phyloP scores from a whole-genome alignment of 257 asterid species.

The Galeopsis tetrahit region DNA sequence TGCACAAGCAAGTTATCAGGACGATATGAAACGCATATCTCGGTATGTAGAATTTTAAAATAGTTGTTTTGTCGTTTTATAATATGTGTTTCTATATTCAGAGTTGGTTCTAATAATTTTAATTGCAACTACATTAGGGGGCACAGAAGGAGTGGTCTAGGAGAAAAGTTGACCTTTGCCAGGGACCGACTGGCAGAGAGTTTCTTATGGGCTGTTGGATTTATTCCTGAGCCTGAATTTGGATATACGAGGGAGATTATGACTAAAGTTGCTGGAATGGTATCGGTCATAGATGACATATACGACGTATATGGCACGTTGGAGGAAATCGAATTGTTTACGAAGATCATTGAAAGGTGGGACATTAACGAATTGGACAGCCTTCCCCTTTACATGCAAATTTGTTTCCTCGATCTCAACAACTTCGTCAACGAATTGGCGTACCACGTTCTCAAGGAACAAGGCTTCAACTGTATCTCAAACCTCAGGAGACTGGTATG shows the following conservation, averaged over 20 bases:
- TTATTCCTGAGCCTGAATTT: no score
- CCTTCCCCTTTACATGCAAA: neutral
- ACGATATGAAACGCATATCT: no score
- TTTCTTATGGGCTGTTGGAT: no score
- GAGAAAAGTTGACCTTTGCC: no score
- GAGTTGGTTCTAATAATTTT: no score
- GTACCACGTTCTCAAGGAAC: neutral
- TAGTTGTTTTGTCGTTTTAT: no score
- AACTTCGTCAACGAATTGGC: neutral
- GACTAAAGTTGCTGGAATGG: slow-evolving; percentile 32
- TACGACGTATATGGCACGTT: slow-evolving; percentile 41
- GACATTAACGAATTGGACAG: neutral
- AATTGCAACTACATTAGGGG: no score
- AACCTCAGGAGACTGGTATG: neutral
- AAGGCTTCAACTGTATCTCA: neutral
- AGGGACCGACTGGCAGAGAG: no score
- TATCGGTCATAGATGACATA: slow-evolving; percentile 46
- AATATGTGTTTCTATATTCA: no score
- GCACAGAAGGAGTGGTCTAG: no score
- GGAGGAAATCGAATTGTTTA: slow-evolving; percentile 49
- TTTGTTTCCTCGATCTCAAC: neutral
- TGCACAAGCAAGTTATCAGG: no score
- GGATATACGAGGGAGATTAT: neutral
- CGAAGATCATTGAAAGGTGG: slow-evolving; percentile 40
- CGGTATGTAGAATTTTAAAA: no score